These are phyloP conservation scores for Uromyces viciae-fabae DNA, from an alignment of 1,284 basidiomycete genomes.

Conservation along the genomic window DNA sequence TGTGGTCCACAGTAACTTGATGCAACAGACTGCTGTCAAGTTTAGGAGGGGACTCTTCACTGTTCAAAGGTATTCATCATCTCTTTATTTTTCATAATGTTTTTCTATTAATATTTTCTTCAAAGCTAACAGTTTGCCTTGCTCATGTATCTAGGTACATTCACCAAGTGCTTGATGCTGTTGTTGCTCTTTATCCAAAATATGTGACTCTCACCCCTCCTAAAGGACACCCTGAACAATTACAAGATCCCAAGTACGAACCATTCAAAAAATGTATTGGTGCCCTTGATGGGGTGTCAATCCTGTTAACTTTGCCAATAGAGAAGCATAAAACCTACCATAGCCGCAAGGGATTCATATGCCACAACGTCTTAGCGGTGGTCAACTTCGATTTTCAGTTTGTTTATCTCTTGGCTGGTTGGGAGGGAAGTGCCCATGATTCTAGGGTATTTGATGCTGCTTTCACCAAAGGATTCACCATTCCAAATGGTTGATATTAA, in stretches of 20 bases:
- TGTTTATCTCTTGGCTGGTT: not conserved
- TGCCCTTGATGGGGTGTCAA: not conserved
- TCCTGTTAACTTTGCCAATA: not conserved
- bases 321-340: not conserved
- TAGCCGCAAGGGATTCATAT: not conserved
- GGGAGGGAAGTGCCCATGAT: slow-evolving; percentile 21
- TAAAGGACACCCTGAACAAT: not conserved
- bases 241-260: not conserved
- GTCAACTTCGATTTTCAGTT: slow-evolving; percentile 4
- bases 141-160: not conserved
- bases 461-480: not conserved
- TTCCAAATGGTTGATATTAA: not conserved
- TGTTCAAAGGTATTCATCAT: not conserved
- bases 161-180: not conserved
- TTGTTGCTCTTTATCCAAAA: not conserved
- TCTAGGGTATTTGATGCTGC: not conserved
- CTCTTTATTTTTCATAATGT: not conserved
- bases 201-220: not conserved
- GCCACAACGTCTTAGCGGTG: not conserved
- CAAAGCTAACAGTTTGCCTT: not conserved
- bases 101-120: not conserved
- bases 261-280: not conserved
- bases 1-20: not conserved
- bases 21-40: not conserved
- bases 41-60: not conserved